A percentile compares a stretch with the other conserved stretches of the same genome.
Evolutionary conservation across 2,329 filamentous ascomycete genomes (phyloP).

Genomic region (Venturia pyrina): DNA sequence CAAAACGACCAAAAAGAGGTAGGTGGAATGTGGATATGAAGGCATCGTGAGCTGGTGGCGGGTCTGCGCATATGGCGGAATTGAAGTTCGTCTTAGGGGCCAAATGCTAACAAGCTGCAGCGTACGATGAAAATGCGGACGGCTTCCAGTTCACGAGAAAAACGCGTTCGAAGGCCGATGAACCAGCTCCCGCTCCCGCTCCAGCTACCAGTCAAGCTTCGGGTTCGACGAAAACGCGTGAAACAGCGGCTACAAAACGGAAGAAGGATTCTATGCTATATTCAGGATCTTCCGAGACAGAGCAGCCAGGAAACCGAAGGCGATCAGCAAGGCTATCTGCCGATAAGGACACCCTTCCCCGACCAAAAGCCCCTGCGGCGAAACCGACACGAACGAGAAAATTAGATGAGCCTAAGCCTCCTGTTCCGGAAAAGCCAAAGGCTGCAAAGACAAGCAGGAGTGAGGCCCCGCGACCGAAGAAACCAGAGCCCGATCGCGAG

Average conservation of each 20-base stretch:
- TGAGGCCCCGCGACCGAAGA: neutral
- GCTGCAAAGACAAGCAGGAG: conserved; percentile 14
- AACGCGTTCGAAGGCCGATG: conserved; percentile 21
- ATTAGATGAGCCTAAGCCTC: neutral
- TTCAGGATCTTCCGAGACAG: conserved; percentile 24
- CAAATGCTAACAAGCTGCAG: conserved; percentile 20
- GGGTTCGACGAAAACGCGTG: conserved; percentile 25
- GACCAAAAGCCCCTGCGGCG: conserved; percentile 17
- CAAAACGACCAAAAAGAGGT: conserved; percentile 27
- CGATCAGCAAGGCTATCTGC: conserved; percentile 37
- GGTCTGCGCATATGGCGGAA: neutral
- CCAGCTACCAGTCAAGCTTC: no score
- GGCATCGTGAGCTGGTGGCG: neutral
- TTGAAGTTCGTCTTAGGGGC: neutral
- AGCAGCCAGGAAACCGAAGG: conserved; percentile 24
- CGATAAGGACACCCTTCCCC: conserved; percentile 23
- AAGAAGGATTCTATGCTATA: conserved; percentile 17
- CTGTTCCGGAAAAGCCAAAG: neutral
- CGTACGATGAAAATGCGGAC: conserved; percentile 38
- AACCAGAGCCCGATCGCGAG: neutral
- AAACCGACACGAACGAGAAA: conserved; percentile 23
- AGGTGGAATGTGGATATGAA: conserved; percentile 13
- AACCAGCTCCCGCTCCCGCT: conserved; percentile 14
- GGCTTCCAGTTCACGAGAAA: conserved; percentile 38
- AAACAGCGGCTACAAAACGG: conserved; percentile 22